Base-by-base conservation (phyloP, 495 filamentous ascomycete species). In the Lindgomyces ingoldianus region DNA sequence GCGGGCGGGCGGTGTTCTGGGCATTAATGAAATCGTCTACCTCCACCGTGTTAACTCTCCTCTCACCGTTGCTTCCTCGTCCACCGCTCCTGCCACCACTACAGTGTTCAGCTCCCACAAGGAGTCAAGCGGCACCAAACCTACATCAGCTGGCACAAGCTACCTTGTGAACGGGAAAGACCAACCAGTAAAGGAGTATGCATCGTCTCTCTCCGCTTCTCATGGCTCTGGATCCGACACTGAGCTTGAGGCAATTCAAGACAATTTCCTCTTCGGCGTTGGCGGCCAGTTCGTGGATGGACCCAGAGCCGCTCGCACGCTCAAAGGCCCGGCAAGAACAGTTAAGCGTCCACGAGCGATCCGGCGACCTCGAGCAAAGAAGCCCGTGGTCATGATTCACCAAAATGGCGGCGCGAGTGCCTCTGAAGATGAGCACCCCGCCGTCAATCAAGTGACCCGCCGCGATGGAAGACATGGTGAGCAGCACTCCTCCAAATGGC, bases 221-320 rank as follows among this genome's bases (percentile, higher is more conserved):
- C 57, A 67, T 30, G 64, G 64, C 4, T 67, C 64, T 24, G 57
- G 58, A 4, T 49, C 57, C 11, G 62, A 65, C 45, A 51, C 30
- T 21, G 64, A 67, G 11, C 21, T 24, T 10, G 55, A 65, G 25
- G 39, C 33, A 14, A 26, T 4, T 1, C 62, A 51, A n/a, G 55
- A 66, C 11, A 44, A 55, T 26, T 19, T 14, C 21, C 27, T 60
- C 11, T 9, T 44, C 36, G 55, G 55, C 14, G 3, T 66, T 14
- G 63, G 63, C 26, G 29, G 36, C 49, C 59, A 55, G 63, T 39
- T 46, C 9, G 47, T 14, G 1, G 55, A 53, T 0, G 48, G 19
- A 4, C 25, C 54, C 3, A 36, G 22, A 24, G 26, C 22, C 3
- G n/a, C 27, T 26, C 46, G 29, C 22, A 18, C 56, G n/a, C 24